A percentile compares a stretch with the other conserved stretches of the same genome.
phyloP scores from a whole-genome alignment of 768 basidiomycete species.

The Russula lepida region DNA sequence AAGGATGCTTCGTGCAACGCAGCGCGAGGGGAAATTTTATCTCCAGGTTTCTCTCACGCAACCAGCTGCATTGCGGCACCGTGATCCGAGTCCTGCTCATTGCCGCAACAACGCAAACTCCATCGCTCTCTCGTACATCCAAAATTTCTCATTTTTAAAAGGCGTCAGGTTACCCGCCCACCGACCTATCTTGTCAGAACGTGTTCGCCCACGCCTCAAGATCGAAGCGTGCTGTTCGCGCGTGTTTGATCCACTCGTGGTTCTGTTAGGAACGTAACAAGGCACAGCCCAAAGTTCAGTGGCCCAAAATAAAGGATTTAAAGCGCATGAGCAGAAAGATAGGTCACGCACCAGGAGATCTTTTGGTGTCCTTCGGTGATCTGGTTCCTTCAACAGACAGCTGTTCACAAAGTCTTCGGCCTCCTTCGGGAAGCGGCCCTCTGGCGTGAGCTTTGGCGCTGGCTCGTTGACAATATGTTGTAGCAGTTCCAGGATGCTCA shows the following conservation, averaged over 20 bases:
- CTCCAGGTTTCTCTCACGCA: neutral
- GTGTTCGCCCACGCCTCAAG: neutral
- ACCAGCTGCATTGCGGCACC: constrained; percentile 1
- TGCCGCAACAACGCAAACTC: neutral
- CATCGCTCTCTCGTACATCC: neutral
- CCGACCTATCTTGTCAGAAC: neutral
- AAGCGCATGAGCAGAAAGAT: neutral
- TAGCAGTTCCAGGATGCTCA: constrained; percentile 93
- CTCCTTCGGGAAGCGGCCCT: constrained; percentile 61
- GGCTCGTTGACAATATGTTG: constrained; percentile 99
- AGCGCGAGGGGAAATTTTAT: neutral
- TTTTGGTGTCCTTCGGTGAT: constrained; percentile 74
- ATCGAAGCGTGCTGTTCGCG: constrained; percentile 56
- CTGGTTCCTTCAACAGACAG: constrained; percentile 88
- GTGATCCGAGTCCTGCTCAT: constrained; percentile 7
- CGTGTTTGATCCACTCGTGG: constrained; percentile 65
- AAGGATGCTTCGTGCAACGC: constrained; percentile 1
- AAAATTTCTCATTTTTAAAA: neutral
- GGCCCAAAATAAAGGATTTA: neutral
- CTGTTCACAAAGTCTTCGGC: constrained; percentile 83
- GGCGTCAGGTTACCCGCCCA: neutral
- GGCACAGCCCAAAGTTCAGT: neutral
- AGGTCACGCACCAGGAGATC: constrained; percentile 60
- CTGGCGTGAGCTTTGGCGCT: constrained; percentile 75
- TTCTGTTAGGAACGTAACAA: constrained; percentile 37